phyloP scores from a whole-genome alignment of 2,329 filamentous ascomycete species.

The Sphaerulina musiva region DNA sequence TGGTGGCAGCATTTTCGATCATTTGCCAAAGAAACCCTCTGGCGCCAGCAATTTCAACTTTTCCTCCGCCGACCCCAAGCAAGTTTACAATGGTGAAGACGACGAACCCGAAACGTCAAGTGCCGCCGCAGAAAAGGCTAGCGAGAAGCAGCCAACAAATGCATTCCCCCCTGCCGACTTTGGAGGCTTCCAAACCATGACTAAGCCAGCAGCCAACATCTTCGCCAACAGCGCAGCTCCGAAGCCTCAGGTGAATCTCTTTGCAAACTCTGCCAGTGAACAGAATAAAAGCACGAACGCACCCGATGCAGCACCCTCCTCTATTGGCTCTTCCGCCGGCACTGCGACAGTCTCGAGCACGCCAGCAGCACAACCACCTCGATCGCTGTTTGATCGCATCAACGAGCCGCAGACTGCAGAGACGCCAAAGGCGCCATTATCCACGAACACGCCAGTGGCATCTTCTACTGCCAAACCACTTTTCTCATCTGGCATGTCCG shows the following conservation, averaged over 20 bases:
- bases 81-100: constrained; percentile 14
- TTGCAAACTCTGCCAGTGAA: constrained; percentile 11
- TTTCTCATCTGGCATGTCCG: constrained; percentile 3
- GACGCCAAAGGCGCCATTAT: constrained; percentile 11
- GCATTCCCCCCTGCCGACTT: constrained; percentile 8
- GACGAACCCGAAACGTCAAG: constrained; percentile 15
- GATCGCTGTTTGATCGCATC: constrained; percentile 20
- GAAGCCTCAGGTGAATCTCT: constrained; percentile 4
- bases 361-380: constrained; percentile 11
- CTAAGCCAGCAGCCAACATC: constrained; percentile 6
- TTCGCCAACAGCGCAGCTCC: constrained; percentile 7
- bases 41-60: constrained; percentile 14
- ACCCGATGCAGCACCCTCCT: constrained; percentile 18
- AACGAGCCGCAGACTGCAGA: constrained; percentile 8
- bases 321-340: constrained; percentile 4
- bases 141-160: constrained; percentile 4
- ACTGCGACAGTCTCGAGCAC: constrained; percentile 9
- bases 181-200: constrained; percentile 2
- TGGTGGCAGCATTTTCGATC: constrained; percentile 18
- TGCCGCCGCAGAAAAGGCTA: constrained; percentile 2
- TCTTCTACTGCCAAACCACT: constrained; percentile 12
- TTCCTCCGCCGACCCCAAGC: constrained; percentile 17
- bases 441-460: constrained; percentile 11
- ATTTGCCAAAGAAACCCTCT: constrained; percentile 12
- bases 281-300: constrained; percentile 28